Evolutionary conservation across 2,329 filamentous ascomycete species (phyloP).

Genomic region (Talaromyces sp.): DNA sequence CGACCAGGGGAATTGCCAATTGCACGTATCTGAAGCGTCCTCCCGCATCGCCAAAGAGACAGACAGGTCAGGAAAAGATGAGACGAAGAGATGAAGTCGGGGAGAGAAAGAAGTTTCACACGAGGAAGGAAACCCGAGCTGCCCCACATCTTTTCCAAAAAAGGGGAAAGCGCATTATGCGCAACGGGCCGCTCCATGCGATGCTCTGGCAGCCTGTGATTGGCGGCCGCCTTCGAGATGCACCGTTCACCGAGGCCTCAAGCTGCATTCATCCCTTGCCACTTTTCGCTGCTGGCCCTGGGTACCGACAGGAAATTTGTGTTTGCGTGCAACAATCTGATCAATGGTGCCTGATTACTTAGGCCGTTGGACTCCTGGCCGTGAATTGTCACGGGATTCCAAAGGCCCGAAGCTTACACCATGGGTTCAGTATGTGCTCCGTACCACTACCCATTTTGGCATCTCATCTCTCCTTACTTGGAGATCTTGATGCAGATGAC

Average conservation of each 20-base stretch:
- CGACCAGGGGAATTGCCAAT: neutral
- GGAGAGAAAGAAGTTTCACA: neutral
- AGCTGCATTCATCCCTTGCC: neutral
- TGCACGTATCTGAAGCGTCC: neutral
- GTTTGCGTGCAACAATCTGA: neutral
- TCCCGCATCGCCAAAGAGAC: too few relatives aligned
- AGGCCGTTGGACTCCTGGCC: neutral
- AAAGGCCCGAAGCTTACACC: neutral
- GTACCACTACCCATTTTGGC: neutral
- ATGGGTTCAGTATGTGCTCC: neutral
- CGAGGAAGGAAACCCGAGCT: neutral
- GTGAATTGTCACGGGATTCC: neutral
- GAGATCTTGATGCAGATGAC: neutral
- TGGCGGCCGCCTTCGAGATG: slow-evolving; percentile 1
- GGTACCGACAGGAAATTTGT: neutral
- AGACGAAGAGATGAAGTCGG: neutral
- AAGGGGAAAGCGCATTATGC: slow-evolving; percentile 3
- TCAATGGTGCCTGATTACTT: neutral
- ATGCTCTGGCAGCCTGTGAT: slow-evolving; percentile 11
- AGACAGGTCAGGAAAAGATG: neutral
- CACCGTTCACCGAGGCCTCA: neutral
- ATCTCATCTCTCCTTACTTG: neutral
- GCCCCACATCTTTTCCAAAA: neutral
- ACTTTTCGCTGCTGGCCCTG: neutral
- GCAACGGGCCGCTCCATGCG: slow-evolving; percentile 11